A percentile compares a stretch with the other conserved stretches of the same genome.
phyloP scores from a whole-genome alignment of 768 basidiomycete genomes.

The Suillus occidentalis region DNA sequence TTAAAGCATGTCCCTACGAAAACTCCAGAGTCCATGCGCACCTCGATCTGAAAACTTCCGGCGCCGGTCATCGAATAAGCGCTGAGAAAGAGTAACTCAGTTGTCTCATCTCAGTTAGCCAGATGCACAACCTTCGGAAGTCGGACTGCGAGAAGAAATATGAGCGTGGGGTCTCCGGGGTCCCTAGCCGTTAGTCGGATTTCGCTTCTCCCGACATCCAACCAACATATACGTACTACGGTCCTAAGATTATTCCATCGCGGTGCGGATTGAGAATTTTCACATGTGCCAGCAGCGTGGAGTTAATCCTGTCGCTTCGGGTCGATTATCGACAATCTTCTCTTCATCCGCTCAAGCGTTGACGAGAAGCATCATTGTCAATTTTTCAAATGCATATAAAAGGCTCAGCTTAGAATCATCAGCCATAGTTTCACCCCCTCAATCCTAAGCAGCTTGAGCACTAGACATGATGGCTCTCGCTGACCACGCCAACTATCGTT shows the following conservation, averaged over 20 bases:
- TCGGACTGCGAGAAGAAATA: background rate
- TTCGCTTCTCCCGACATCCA: background rate
- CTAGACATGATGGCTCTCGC: slow-evolving; percentile 12
- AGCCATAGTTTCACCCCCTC: background rate
- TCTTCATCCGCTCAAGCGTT: background rate
- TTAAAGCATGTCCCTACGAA: background rate
- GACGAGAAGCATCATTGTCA: background rate
- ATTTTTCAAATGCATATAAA: background rate
- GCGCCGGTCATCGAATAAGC: background rate
- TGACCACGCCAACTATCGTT: slow-evolving; percentile 39
- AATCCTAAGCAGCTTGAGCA: background rate
- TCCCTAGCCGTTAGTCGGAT: background rate
- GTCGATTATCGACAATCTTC: background rate
- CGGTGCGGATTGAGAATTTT: background rate
- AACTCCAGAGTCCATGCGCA: background rate
- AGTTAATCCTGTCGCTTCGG: slow-evolving; percentile 1
- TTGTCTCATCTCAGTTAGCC: background rate
- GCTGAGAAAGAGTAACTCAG: background rate
- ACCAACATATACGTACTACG: background rate
- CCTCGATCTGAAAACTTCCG: background rate
- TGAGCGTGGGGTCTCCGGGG: background rate
- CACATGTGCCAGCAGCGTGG: slow-evolving; percentile 2
- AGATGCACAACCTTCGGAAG: background rate
- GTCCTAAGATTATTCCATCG: background rate
- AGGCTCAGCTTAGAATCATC: background rate